A percentile compares a stretch with the other conserved stretches of the same genome.
phyloP scores from a whole-genome alignment of 179 eudicot species.

The Gypsophila paniculata region DNA sequence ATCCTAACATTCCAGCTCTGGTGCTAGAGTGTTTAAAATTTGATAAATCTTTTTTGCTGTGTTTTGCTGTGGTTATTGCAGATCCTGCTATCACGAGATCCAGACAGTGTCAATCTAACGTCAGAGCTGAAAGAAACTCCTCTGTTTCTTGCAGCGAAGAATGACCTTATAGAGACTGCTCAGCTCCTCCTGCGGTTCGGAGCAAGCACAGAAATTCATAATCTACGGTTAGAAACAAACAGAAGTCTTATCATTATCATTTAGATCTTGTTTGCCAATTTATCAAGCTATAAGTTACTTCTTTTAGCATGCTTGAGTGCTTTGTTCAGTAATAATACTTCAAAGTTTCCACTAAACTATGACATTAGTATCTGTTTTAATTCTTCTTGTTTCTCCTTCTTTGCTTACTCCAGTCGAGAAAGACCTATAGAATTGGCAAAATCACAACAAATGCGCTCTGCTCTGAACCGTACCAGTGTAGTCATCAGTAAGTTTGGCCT shows the following conservation, averaged over 20 bases:
- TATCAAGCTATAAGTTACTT: neutral
- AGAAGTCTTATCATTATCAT: neutral
- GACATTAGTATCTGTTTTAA: neutral
- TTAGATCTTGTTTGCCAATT: neutral
- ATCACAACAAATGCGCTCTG: conserved; percentile 43
- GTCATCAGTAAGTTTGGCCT: conserved; percentile 31
- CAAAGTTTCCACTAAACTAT: neutral
- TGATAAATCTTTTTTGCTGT: neutral
- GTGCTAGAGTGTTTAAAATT: neutral
- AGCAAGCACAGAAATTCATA: conserved; percentile 35
- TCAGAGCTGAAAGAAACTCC: conserved; percentile 39
- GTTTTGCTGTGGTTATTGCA: neutral
- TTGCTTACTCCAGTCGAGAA: conserved; percentile 33
- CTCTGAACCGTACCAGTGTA: conserved; percentile 29
- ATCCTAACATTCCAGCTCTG: neutral
- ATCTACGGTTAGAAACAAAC: conserved; percentile 31
- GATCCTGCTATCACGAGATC: conserved; percentile 31
- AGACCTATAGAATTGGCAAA: conserved; percentile 44
- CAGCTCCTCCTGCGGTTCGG: conserved; percentile 35
- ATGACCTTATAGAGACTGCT: conserved; percentile 34
- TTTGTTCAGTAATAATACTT: neutral
- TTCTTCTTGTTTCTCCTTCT: neutral
- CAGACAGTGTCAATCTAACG: conserved; percentile 27
- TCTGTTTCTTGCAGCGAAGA: conserved; percentile 40
- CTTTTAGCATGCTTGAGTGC: neutral